A percentile compares a stretch with the other conserved stretches of the same genome.
Conservation (phyloP, 1,284 basidiomycete species). For the Fomitopsis pinicola region DNA sequence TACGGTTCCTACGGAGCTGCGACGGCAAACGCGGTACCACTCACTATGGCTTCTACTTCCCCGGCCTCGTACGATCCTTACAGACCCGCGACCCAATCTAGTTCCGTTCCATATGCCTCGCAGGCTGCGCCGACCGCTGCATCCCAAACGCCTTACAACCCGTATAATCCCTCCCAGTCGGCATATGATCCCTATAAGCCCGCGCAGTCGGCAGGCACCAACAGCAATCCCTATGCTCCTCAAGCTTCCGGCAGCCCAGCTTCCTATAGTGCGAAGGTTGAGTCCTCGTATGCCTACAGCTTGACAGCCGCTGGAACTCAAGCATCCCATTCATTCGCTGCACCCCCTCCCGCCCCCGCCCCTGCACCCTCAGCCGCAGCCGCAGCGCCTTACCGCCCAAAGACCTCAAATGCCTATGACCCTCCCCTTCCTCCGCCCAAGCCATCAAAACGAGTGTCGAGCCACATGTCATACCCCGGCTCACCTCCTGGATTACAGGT, state of each 20-base stretch:
- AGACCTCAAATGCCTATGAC: slow-evolving; percentile 72
- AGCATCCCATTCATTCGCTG: slow-evolving; percentile 6
- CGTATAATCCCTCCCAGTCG: slow-evolving; percentile 17
- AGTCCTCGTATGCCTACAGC: not conserved
- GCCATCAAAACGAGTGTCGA: slow-evolving; percentile 34
- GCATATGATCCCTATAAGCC: not conserved
- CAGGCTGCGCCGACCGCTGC: not conserved
- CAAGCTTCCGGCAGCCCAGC: not conserved
- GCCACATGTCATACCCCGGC: slow-evolving; percentile 23
- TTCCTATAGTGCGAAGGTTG: not conserved
- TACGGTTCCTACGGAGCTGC: slow-evolving; percentile 15
- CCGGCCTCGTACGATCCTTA: slow-evolving; percentile 17
- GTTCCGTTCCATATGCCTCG: slow-evolving; percentile 4
- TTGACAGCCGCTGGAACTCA: not conserved
- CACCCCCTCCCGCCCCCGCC: slow-evolving; percentile 22
- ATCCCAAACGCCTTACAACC: slow-evolving; percentile 14
- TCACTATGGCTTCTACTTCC: not conserved
- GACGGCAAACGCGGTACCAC: not conserved
- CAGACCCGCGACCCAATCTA: slow-evolving; percentile 11
- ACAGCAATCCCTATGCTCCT: not conserved
- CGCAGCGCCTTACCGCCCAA: slow-evolving; percentile 49
- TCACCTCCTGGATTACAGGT: slow-evolving; percentile 15
- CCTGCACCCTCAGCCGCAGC: slow-evolving; percentile 30
- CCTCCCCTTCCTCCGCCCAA: slow-evolving; percentile 65
- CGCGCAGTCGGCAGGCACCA: not conserved